A percentile compares a stretch with the other conserved stretches of the same genome.
These are phyloP conservation scores for Hypoxylon sp. DNA, from an alignment of 2,329 filamentous ascomycete genomes.

Conservation along the genomic window DNA sequence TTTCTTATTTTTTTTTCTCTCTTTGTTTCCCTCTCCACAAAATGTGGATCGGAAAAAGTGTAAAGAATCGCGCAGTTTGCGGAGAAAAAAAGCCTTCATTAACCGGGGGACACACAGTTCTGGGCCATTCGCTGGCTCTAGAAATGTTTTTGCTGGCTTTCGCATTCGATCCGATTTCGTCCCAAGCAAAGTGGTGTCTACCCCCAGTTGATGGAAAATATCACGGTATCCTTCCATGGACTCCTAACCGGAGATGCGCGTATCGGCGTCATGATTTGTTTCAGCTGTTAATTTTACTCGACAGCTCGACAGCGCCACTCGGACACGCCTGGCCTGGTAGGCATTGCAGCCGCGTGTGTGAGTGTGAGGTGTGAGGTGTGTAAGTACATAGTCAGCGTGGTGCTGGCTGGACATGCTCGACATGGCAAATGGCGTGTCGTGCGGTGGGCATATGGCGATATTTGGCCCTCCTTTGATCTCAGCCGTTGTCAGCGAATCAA, in stretches of 20 bases:
- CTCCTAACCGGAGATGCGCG: conserved; percentile 24
- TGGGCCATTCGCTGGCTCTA: not conserved
- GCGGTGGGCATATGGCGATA: conserved; percentile 39
- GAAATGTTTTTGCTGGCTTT: conserved; percentile 7
- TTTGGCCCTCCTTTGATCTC: conserved; percentile 34
- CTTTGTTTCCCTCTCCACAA: conserved; percentile 15
- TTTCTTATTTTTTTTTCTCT: conserved; percentile 6
- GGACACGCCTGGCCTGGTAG: not conserved
- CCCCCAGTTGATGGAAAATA: not conserved
- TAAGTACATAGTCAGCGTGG: conserved; percentile 13
- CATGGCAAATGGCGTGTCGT: conserved; percentile 39
- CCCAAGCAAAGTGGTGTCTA: not conserved
- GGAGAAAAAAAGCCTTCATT: conserved; percentile 16
- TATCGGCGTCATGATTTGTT: conserved; percentile 7
- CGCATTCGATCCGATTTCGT: not conserved
- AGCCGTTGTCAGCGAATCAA: conserved; percentile 34
- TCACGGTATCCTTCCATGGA: not conserved
- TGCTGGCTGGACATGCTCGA: conserved; percentile 37
- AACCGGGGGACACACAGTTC: conserved; percentile 7
- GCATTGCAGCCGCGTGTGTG: not conserved
- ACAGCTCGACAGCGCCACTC: conserved; percentile 11
- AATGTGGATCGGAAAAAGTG: conserved; percentile 8
- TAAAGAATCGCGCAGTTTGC: not conserved
- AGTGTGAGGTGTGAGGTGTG: not conserved
- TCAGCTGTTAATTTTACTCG: conserved; percentile 6